Base-by-base conservation (phyloP, 306 rosid species). In the Arachis hypogaea region DNA sequence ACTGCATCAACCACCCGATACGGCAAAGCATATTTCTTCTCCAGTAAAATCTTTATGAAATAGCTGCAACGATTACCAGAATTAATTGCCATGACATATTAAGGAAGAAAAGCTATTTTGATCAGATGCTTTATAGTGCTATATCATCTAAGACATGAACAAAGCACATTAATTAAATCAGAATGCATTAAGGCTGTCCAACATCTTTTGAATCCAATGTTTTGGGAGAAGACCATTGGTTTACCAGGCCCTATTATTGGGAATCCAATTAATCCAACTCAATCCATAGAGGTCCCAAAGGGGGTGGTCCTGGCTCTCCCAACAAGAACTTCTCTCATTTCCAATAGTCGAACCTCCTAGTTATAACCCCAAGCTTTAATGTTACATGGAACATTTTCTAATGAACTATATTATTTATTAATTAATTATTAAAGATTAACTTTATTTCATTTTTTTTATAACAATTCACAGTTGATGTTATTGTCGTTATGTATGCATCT, bases 11-110 rank as follows among this genome's bases (percentile, higher is more conserved):
- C 85, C 58, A 85, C 96, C 6, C 96, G 90, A 70, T 85, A 90
- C 8, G 96, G 97, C 88, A 94, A 85, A 44, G 97, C 96, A 79
- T 92, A 91, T 68, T 90, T 92, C 81, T 94, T 94, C 90, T 94
- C 99, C 84, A 94, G 67, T 59, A 94, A 86, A 81, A 94, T 93
- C 89, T 92, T 94, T 49, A 92, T 92, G 81, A 92, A 94, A 81
- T 92, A 92, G 83, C 99, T 91, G 93, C 86, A 88, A 75, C 54
- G 45, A 50, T 79, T 29, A 77, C 30, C 56, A 76, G 38, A 59
- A 64, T 62, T n/a, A 78, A 65, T 54, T 69, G 67, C 62, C n/a
- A 61, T 69, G 50, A 68, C 30, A 58, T 40, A 59, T 69, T 41
- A 59, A 11, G 58, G 38, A 28, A 11, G 3, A 7, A 22, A 52